phyloP scores from a whole-genome alignment of 2,329 filamentous ascomycete species.

The Sphaerulina musiva region DNA sequence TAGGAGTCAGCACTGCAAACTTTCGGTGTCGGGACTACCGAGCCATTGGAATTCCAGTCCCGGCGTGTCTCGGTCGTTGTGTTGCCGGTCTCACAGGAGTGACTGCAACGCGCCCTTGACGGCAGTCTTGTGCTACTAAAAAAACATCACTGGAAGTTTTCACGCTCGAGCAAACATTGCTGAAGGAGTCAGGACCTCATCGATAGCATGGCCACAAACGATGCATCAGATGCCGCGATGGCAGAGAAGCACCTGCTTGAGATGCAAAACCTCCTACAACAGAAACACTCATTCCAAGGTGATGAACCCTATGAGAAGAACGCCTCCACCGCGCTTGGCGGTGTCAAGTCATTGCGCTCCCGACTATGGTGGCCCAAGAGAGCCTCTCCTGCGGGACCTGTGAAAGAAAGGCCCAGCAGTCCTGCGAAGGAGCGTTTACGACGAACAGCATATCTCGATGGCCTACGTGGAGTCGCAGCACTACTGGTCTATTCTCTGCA shows the following conservation, averaged over 20 bases:
- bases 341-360: not conserved
- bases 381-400: not conserved
- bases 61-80: too few species aligned
- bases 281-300: not conserved
- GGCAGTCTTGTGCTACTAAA: too few species aligned
- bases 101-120: too few species aligned
- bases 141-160: too few species aligned
- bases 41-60: too few species aligned
- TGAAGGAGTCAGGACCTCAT: too few species aligned
- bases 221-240: not conserved
- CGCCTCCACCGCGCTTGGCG: too few species aligned
- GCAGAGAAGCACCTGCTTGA: not conserved
- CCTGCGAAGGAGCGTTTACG: conserved; percentile 18
- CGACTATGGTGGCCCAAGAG: not conserved
- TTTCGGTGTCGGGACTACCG: too few species aligned
- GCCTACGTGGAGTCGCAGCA: conserved; percentile 59
- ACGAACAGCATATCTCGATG: conserved; percentile 56
- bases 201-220: not conserved
- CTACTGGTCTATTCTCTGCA: conserved; percentile 61
- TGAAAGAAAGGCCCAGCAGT: not conserved
- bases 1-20: too few species aligned
- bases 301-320: not conserved
- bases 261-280: not conserved
- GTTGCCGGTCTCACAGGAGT: too few species aligned
- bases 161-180: too few species aligned